A percentile compares a stretch with the other conserved stretches of the same genome.
Conservation (phyloP, 306 rosid genomes). For the Begonia masoniana region DNA sequence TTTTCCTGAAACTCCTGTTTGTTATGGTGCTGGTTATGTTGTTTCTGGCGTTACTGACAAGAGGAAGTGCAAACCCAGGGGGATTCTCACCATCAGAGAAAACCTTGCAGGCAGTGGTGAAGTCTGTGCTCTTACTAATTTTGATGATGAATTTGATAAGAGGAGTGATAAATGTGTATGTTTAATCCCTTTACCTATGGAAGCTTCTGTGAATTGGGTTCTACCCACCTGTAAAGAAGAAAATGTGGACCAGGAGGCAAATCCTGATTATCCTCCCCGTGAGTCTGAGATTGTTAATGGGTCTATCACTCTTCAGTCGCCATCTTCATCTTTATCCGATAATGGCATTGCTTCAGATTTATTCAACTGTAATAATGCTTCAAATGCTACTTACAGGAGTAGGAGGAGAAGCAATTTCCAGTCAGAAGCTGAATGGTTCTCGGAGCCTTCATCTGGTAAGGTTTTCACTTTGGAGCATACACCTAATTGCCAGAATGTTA, state of each 20-base stretch:
- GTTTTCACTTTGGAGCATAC: conserved; percentile 23
- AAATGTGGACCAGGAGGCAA: conserved; percentile 21
- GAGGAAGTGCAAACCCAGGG: conserved; percentile 83
- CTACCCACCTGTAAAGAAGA: conserved; percentile 43
- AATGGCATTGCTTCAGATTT: conserved; percentile 21
- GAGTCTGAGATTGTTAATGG: conserved; percentile 16
- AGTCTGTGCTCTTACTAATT: conserved; percentile 19
- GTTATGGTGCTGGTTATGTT: conserved; percentile 73
- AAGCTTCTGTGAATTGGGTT: conserved; percentile 79
- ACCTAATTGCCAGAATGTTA: conserved; percentile 16
- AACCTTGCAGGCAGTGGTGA: conserved; percentile 24
- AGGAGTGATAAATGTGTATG: conserved; percentile 11
- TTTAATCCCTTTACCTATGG: conserved; percentile 43
- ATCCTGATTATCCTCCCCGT: conserved; percentile 17
- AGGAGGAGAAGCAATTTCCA: conserved; percentile 21
- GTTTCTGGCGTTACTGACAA: conserved; percentile 71
- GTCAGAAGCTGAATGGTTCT: conserved; percentile 29
- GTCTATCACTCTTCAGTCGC: conserved; percentile 20
- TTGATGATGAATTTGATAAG: conserved; percentile 21
- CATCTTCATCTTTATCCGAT: conserved; percentile 27
- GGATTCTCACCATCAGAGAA: conserved; percentile 53
- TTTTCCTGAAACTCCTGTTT: conserved; percentile 37
- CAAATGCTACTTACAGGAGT: conserved; percentile 12
- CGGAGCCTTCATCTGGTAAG: conserved; percentile 24
- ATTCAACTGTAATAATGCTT: conserved; percentile 23